A percentile compares a stretch with the other conserved stretches of the same genome.
Evolutionary conservation across 768 basidiomycete genomes (phyloP).

Genomic region (Stropharia rugosoannulata): DNA sequence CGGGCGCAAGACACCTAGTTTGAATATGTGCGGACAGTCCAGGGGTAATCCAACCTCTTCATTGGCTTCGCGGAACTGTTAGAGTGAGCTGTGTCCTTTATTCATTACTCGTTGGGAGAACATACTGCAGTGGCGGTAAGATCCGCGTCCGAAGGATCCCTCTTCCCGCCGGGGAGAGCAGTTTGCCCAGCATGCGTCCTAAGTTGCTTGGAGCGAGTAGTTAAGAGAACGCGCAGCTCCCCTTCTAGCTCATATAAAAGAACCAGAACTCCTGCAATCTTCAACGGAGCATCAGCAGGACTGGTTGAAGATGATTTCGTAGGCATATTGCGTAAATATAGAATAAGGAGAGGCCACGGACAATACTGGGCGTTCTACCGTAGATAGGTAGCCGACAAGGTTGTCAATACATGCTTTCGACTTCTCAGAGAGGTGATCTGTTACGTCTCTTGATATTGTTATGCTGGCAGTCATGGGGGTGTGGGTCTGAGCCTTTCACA

Average conservation of each 20-base stretch:
- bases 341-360: slow-evolving; percentile 36
- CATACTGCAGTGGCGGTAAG: slow-evolving; percentile 76
- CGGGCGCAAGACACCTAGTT: slow-evolving; percentile 61
- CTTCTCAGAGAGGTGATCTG: slow-evolving; percentile 25
- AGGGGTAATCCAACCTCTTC: slow-evolving; percentile 82
- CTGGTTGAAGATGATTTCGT: slow-evolving; percentile 19
- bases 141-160: slow-evolving; percentile 44
- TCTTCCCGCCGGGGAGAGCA: slow-evolving; percentile 24
- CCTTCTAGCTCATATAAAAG: slow-evolving; percentile 74
- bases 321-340: slow-evolving; percentile 9
- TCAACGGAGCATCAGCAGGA: slow-evolving; percentile 32
- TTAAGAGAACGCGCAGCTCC: slow-evolving; percentile 73
- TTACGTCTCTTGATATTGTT: slow-evolving; percentile 15
- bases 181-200: slow-evolving; percentile 81
- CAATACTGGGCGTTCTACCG: slow-evolving; percentile 45
- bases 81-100: background rate
- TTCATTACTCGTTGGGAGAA: slow-evolving; percentile 3
- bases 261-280: slow-evolving; percentile 76
- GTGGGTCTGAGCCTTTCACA: background rate
- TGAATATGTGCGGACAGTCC: slow-evolving; percentile 53
- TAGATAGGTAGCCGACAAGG: slow-evolving; percentile 28
- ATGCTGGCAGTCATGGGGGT: slow-evolving; percentile 4
- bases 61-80: slow-evolving; percentile 70
- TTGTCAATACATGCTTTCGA: slow-evolving; percentile 38
- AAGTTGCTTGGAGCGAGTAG: slow-evolving; percentile 78